phyloP scores from a whole-genome alignment of 331 rosid species.

The Phaseolus coccineus region DNA sequence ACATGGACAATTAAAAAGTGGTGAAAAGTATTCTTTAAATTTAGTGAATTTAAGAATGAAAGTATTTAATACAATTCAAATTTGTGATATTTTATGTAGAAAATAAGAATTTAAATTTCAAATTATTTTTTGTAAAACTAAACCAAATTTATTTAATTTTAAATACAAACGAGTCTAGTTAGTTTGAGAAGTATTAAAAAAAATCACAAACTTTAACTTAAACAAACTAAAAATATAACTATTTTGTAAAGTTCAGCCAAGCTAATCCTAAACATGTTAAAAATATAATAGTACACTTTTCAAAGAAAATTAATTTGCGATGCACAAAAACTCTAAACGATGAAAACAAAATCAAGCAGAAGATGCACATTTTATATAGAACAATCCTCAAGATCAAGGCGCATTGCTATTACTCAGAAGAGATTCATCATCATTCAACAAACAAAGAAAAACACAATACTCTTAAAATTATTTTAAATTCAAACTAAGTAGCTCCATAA shows the following conservation, averaged over 20 bases:
- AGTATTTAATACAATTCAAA: too few species aligned
- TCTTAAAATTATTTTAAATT: neutral
- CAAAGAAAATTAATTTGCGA: neutral
- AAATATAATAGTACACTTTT: neutral
- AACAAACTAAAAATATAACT: neutral
- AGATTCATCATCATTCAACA: neutral
- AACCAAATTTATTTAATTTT: too few species aligned
- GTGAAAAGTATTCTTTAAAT: too few species aligned
- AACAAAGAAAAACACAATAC: neutral
- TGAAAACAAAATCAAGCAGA: neutral
- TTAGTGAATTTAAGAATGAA: neutral
- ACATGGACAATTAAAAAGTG: too few species aligned
- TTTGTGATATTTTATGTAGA: too few species aligned
- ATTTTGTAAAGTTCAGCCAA: neutral
- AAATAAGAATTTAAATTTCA: too few species aligned
- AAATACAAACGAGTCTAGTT: too few species aligned
- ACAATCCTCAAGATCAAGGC: neutral
- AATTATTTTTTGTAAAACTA: neutral
- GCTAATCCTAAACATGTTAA: neutral
- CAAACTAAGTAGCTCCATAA: too few species aligned
- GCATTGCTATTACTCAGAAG: neutral
- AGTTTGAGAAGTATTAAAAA: too few species aligned
- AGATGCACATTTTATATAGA: neutral
- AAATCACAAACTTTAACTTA: too few species aligned
- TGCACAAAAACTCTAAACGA: neutral